phyloP scores from a whole-genome alignment of 305 asterid genomes.

The Euphrasia arctica region DNA sequence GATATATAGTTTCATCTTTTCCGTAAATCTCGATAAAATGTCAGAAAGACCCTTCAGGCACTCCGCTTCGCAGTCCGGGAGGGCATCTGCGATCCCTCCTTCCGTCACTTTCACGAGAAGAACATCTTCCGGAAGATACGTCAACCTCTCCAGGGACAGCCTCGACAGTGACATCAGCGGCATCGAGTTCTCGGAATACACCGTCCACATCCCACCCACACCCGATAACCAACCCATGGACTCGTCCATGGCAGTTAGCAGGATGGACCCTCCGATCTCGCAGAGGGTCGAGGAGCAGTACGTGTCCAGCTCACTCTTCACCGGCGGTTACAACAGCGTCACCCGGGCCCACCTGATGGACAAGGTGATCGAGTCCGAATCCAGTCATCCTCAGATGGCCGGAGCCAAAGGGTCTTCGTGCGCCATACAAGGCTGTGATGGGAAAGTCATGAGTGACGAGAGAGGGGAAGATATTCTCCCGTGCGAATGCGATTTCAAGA shows the following conservation, averaged over 20 bases:
- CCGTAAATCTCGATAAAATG: constrained; percentile 39
- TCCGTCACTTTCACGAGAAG: constrained; percentile 69
- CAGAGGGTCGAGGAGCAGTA: constrained; percentile 95
- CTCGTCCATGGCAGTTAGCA: constrained; percentile 31
- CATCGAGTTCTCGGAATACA: constrained; percentile 59
- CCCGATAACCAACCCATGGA: constrained; percentile 97
- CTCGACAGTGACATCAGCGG: constrained; percentile 78
- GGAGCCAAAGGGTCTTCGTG: constrained; percentile 91
- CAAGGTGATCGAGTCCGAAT: constrained; percentile 87
- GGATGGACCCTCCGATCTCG: constrained; percentile 58
- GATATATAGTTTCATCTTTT: constrained; percentile 20
- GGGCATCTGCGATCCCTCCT: constrained; percentile 37
- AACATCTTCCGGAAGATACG: constrained; percentile 81
- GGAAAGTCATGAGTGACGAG: constrained; percentile 85
- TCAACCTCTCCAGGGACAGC: constrained; percentile 72
- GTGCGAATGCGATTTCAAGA: constrained; percentile 93
- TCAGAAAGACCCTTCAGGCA: constrained; percentile 60
- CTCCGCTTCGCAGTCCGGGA: constrained; percentile 42
- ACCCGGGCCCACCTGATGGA: constrained; percentile 97
- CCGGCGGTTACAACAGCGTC: constrained; percentile 83
- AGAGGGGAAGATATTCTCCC: constrained; percentile 93
- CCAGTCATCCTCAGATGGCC: constrained; percentile 95
- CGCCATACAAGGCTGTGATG: constrained; percentile 87
- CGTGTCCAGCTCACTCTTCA: constrained; percentile 83
- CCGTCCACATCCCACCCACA: constrained; percentile 86